phyloP scores from a whole-genome alignment of 2,329 filamentous ascomycete species.

The Epichloe elymi region DNA sequence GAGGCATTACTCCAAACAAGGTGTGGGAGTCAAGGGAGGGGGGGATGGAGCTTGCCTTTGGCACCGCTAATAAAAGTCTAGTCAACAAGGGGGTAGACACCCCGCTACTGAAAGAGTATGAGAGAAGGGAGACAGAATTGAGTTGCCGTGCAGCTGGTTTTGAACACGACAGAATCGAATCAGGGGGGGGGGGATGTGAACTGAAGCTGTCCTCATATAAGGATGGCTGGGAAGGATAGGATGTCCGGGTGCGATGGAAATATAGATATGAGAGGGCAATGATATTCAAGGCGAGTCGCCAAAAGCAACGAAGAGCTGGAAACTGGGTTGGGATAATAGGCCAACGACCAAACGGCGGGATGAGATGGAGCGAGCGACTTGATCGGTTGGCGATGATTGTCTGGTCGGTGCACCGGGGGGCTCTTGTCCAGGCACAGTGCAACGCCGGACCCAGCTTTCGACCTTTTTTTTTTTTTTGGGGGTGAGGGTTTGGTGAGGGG shows the following conservation, averaged over 20 bases:
- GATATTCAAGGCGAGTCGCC: background rate
- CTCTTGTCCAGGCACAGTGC: background rate
- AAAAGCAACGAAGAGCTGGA: background rate
- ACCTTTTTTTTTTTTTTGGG: background rate
- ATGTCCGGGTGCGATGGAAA: background rate
- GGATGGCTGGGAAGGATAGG: background rate
- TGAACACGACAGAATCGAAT: background rate
- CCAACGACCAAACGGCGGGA: background rate
- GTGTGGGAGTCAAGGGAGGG: conserved; percentile 3
- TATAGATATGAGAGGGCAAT: too few species aligned
- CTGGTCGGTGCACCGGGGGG: background rate
- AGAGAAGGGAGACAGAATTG: conserved; percentile 3
- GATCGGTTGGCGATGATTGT: conserved; percentile 3
- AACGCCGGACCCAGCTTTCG: background rate
- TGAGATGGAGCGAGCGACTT: background rate
- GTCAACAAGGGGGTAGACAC: conserved; percentile 5
- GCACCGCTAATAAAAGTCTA: conserved; percentile 1
- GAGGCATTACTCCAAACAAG: background rate
- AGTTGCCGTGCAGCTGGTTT: background rate
- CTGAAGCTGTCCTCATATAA: background rate
- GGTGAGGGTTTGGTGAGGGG: background rate
- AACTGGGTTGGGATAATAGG: background rate
- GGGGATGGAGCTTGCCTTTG: conserved; percentile 1
- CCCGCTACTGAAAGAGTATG: background rate
- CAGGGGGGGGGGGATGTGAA: background rate